Conservation (phyloP, 2,329 filamentous ascomycete species). For the Penicillium decumbens region DNA sequence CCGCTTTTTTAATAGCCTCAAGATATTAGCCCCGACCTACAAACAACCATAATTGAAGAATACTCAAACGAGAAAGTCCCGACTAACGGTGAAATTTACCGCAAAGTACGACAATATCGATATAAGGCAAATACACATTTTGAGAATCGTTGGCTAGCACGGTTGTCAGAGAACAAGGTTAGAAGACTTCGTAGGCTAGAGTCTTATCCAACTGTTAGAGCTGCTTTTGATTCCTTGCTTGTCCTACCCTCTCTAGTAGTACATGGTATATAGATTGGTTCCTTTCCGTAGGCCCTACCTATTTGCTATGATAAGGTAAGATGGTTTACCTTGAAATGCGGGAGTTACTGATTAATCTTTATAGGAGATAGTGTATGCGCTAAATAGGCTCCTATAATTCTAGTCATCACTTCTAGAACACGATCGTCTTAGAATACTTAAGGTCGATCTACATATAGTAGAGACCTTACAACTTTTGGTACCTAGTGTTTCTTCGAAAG, state of each 20-base stretch:
- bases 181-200: constrained; percentile 14
- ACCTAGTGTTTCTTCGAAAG: neutral
- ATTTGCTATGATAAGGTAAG: no score
- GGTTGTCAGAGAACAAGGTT: constrained; percentile 15
- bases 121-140: constrained; percentile 17
- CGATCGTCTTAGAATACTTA: neutral
- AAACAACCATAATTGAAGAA: constrained; percentile 14
- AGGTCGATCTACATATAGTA: neutral
- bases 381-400: no score
- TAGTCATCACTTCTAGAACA: no score
- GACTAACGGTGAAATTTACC: constrained; percentile 21
- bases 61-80: constrained; percentile 20
- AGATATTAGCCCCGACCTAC: constrained; percentile 19
- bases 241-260: no score
- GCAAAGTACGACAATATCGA: constrained; percentile 23
- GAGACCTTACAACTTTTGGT: neutral
- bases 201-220: constrained; percentile 4
- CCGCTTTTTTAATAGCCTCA: no score
- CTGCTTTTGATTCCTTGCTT: constrained; percentile 9
- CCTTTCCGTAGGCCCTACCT: no score
- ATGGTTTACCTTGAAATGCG: no score
- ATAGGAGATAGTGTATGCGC: no score
- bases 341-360: no score
- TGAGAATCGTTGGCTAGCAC: constrained; percentile 13
- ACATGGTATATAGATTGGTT: no score